Percentiles rank a stretch among this genome's conserved stretches.
Conservation (phyloP, 2,329 filamentous ascomycete genomes). For the Penicillium thymicola region DNA sequence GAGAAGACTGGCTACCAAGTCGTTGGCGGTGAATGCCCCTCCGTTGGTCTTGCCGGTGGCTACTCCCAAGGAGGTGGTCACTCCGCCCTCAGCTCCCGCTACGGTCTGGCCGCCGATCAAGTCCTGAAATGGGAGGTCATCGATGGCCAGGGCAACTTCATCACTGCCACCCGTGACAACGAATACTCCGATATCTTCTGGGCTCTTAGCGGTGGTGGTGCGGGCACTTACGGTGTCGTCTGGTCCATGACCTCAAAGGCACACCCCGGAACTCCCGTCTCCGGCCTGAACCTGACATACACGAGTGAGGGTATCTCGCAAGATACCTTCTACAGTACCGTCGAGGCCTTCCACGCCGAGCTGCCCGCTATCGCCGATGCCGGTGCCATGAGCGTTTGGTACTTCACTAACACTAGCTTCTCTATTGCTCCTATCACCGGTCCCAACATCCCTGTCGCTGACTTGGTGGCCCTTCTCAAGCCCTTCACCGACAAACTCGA, state of each 20-base stretch:
- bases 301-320: constrained; percentile 30
- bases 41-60: constrained; percentile 59
- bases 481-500: constrained; percentile 46
- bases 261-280: constrained; percentile 44
- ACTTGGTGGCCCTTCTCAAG: constrained; percentile 47
- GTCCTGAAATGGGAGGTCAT: constrained; percentile 56
- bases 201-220: constrained; percentile 28
- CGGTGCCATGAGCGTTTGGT: constrained; percentile 51
- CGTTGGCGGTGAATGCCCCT: constrained; percentile 55
- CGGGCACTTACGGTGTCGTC: constrained; percentile 58
- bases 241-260: constrained; percentile 54
- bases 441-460: constrained; percentile 44
- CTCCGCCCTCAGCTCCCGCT: constrained; percentile 51
- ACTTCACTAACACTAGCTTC: constrained; percentile 52
- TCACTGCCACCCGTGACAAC: constrained; percentile 17
- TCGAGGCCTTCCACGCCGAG: constrained; percentile 48
- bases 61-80: constrained; percentile 62
- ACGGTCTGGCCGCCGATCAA: constrained; percentile 60
- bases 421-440: constrained; percentile 47
- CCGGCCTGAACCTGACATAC: constrained; percentile 48
- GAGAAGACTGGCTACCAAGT: constrained; percentile 48
- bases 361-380: constrained; percentile 51
- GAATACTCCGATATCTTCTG: constrained; percentile 21
- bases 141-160: constrained; percentile 36
- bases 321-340: constrained; percentile 50